A percentile compares a stretch with the other conserved stretches of the same genome.
These are phyloP conservation scores for Gyromitra esculenta DNA, from an alignment of 2,329 filamentous ascomycete genomes.

Conservation along the genomic window DNA sequence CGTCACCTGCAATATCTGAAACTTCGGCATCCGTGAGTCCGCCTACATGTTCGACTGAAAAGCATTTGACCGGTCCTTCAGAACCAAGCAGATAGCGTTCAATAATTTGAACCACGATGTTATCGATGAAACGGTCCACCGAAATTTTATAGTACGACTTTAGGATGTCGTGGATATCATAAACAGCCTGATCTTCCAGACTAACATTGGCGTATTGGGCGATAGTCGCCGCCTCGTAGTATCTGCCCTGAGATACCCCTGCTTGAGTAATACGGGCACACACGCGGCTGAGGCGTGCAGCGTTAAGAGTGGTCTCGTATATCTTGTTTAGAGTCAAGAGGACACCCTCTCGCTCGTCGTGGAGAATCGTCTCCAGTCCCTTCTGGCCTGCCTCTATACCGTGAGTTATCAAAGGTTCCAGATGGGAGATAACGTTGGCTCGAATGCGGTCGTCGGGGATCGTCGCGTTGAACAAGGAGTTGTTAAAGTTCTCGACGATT, in stretches of 20 bases:
- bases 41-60: slow-evolving; percentile 67
- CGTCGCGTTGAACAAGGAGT: slow-evolving; percentile 61
- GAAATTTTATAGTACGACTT: slow-evolving; percentile 70
- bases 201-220: slow-evolving; percentile 45
- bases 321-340: slow-evolving; percentile 67
- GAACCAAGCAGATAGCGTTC: slow-evolving; percentile 65
- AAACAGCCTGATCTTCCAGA: slow-evolving; percentile 56
- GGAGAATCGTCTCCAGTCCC: slow-evolving; percentile 66
- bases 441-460: slow-evolving; percentile 64
- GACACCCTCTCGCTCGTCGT: slow-evolving; percentile 64
- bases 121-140: slow-evolving; percentile 71
- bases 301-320: slow-evolving; percentile 65
- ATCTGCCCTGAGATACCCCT: slow-evolving; percentile 43
- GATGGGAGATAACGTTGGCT: slow-evolving; percentile 61
- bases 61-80: slow-evolving; percentile 66
- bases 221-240: slow-evolving; percentile 34
- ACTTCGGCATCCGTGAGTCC: slow-evolving; percentile 65
- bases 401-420: slow-evolving; percentile 64
- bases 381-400: slow-evolving; percentile 65
- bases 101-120: slow-evolving; percentile 69
- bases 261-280: slow-evolving; percentile 29
- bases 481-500: slow-evolving; percentile 61
- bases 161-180: slow-evolving; percentile 70
- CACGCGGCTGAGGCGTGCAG: slow-evolving; percentile 56
- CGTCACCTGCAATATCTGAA: slow-evolving; percentile 69